phyloP scores from a whole-genome alignment of 1,139 yeast species.

The Taiozyma sp. region DNA sequence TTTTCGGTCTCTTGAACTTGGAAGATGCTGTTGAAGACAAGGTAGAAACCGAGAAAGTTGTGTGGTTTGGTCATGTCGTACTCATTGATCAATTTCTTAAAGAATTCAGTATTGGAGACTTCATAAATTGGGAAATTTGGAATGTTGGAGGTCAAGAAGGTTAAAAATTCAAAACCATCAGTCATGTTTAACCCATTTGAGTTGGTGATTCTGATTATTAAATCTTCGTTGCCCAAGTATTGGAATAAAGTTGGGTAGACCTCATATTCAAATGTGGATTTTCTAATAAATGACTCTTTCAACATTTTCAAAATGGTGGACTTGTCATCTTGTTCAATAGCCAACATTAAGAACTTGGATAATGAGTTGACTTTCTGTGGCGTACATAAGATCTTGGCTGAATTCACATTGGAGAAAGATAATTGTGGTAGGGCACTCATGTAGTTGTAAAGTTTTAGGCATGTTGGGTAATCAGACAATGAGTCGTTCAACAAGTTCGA shows the following conservation, averaged over 20 bases:
- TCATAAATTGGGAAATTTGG: constrained; percentile 18
- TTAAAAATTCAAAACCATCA: constrained; percentile 26
- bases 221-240: constrained; percentile 27
- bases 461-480: constrained; percentile 26
- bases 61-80: constrained; percentile 17
- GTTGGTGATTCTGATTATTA: constrained; percentile 28
- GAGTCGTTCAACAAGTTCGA: constrained; percentile 27
- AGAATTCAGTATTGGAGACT: constrained; percentile 26
- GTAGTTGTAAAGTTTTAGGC: constrained; percentile 28
- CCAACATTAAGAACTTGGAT: constrained; percentile 24
- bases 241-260: constrained; percentile 30
- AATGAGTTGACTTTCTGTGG: constrained; percentile 14
- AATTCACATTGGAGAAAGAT: not conserved
- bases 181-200: constrained; percentile 25
- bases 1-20: constrained; percentile 6
- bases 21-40: constrained; percentile 22
- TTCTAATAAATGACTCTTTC: constrained; percentile 33
- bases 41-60: constrained; percentile 24
- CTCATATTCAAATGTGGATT: constrained; percentile 25
- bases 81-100: constrained; percentile 22
- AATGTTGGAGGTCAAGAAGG: constrained; percentile 9
- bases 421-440: constrained; percentile 27
- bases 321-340: constrained; percentile 29
- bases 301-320: constrained; percentile 30
- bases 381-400: constrained; percentile 11